Evolutionary conservation across 805 yeast species (phyloP).

Genomic region (Barnettozyma californica): DNA sequence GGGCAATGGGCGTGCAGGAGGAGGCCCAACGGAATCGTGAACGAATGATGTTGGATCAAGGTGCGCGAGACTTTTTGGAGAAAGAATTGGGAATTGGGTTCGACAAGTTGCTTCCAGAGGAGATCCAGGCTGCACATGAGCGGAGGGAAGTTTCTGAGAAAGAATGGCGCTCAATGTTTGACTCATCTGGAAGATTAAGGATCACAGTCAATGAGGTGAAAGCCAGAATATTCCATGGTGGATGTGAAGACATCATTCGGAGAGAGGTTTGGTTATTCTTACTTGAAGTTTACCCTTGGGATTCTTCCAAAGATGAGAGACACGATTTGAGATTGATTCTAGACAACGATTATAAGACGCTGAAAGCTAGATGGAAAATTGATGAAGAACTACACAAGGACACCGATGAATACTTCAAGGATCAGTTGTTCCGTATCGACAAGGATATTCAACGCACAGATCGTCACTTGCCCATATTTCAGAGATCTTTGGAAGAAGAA

Average conservation of each 20-base stretch:
- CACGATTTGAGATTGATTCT: conserved; percentile 50
- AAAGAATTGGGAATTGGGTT: conserved; percentile 58
- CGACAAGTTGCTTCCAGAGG: conserved; percentile 49
- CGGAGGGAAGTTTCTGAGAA: conserved; percentile 61
- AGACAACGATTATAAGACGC: conserved; percentile 52
- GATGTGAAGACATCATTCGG: conserved; percentile 55
- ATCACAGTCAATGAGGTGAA: conserved; percentile 77
- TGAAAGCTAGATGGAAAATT: conserved; percentile 69
- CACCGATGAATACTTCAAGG: conserved; percentile 70
- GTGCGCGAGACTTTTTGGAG: conserved; percentile 48
- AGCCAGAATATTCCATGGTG: conserved; percentile 86
- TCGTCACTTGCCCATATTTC: conserved; percentile 64
- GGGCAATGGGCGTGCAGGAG: conserved; percentile 93
- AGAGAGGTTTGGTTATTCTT: conserved; percentile 82
- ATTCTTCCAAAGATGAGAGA: conserved; percentile 66
- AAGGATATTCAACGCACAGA: conserved; percentile 93
- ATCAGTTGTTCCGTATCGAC: conserved; percentile 84
- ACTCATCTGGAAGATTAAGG: conserved; percentile 61
- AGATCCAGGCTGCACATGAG: conserved; percentile 50
- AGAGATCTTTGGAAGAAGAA: conserved; percentile 29
- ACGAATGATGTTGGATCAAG: conserved; percentile 51
- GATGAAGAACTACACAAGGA: conserved; percentile 41
- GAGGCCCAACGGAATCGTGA: conserved; percentile 65
- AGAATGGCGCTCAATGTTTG: conserved; percentile 87
- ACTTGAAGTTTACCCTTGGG: conserved; percentile 86